Conservation (phyloP, 257 asterid species). For the Nicotiana paniculata region DNA sequence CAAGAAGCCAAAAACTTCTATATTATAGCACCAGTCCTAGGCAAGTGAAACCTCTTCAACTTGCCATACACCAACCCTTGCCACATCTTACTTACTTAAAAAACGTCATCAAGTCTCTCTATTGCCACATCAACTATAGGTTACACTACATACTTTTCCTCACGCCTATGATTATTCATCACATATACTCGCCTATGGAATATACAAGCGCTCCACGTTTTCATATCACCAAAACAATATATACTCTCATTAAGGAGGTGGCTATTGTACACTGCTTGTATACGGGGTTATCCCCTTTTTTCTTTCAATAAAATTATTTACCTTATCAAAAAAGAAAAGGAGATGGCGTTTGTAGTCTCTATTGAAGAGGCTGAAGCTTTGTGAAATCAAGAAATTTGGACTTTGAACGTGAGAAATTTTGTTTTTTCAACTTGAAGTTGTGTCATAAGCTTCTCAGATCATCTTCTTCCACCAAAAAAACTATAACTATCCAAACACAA, state of each 20-base stretch:
- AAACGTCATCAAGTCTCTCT: background rate
- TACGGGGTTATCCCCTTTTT: too few species aligned
- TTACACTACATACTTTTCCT: background rate
- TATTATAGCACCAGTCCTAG: background rate
- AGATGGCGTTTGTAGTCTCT: too few species aligned
- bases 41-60: background rate
- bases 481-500: background rate
- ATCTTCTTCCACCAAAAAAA: background rate
- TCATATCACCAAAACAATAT: background rate
- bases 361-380: background rate
- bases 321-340: too few species aligned
- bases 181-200: background rate
- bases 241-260: background rate
- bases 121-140: background rate
- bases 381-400: background rate
- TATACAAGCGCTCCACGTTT: background rate
- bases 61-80: background rate
- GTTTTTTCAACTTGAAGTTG: background rate
- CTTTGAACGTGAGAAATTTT: background rate
- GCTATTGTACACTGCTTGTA: too few species aligned
- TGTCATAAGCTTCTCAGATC: background rate
- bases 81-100: background rate
- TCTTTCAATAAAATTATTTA: too few species aligned
- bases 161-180: background rate
- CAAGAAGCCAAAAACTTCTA: background rate